Percentiles rank a stretch among this genome's conserved stretches.
These are phyloP conservation scores for Fistulinella prunicolor DNA, from an alignment of 768 basidiomycete genomes.

Conservation along the genomic window DNA sequence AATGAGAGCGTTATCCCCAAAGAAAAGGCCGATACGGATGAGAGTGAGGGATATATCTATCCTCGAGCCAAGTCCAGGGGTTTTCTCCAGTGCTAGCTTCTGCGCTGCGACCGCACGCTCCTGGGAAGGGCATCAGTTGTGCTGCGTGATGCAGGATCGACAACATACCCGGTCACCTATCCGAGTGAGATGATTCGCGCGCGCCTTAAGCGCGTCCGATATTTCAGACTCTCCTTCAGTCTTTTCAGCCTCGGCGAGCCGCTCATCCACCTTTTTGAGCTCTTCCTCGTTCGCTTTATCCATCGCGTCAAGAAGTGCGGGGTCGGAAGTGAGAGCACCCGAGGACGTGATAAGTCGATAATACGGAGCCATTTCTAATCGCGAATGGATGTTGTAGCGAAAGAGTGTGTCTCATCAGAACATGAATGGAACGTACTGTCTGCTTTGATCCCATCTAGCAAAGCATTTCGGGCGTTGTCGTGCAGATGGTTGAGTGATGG, in stretches of 20 bases:
- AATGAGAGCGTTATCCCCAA: constrained; percentile 71
- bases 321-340: constrained; percentile 41
- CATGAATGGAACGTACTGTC: constrained; percentile 58
- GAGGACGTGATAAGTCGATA: constrained; percentile 57
- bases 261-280: constrained; percentile 70
- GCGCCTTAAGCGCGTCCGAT: constrained; percentile 77
- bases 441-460: constrained; percentile 72
- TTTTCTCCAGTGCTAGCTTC: constrained; percentile 83
- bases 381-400: constrained; percentile 1
- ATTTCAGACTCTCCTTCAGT: constrained; percentile 94
- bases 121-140: constrained; percentile 36
- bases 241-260: constrained; percentile 82
- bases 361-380: constrained; percentile 85
- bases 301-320: constrained; percentile 29
- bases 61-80: constrained; percentile 85
- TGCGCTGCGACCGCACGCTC: constrained; percentile 81
- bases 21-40: constrained; percentile 89
- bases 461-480: constrained; percentile 55
- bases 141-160: neutral
- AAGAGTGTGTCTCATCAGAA: neutral
- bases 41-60: constrained; percentile 92
- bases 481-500: constrained; percentile 62
- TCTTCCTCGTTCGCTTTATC: constrained; percentile 64
- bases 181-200: constrained; percentile 80
- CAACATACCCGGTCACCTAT: constrained; percentile 75